Evolutionary conservation across 768 basidiomycete genomes (phyloP).

Genomic region (Macrolepiota fuliginosa): DNA sequence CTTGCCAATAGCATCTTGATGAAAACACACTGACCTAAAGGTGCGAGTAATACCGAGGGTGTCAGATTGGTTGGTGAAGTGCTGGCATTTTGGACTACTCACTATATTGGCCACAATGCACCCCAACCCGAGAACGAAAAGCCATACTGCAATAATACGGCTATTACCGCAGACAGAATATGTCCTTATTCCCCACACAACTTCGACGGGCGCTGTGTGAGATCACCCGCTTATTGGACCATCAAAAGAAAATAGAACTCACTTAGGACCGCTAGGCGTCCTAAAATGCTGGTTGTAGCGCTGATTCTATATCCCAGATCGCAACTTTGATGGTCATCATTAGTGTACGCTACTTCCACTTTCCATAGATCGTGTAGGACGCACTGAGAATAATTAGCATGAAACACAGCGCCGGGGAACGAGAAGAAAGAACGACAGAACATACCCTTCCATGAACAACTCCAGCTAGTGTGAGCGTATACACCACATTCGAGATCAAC

Average conservation of each 20-base stretch:
- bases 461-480: not conserved
- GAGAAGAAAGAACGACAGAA: not conserved
- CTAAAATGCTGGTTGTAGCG: not conserved
- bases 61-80: too few relatives aligned
- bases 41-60: not conserved
- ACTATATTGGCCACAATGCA: too few relatives aligned
- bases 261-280: not conserved
- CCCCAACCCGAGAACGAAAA: too few relatives aligned
- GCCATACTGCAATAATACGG: too few relatives aligned
- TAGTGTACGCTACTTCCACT: not conserved
- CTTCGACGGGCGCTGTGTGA: not conserved
- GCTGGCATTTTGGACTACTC: too few relatives aligned
- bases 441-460: constrained; percentile 5
- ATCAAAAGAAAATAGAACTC: not conserved
- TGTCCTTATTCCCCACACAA: too few relatives aligned
- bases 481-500: constrained; percentile 1
- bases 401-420: too few relatives aligned
- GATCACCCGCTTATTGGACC: not conserved
- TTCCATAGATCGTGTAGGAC: too few relatives aligned
- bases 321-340: not conserved
- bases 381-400: not conserved
- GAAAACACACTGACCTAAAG: not conserved
- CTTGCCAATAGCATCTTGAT: not conserved
- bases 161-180: too few relatives aligned
- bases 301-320: constrained; percentile 7